These are phyloP conservation scores for Glaciozyma antarctica DNA, from an alignment of 768 basidiomycete species.

Conservation along the genomic window DNA sequence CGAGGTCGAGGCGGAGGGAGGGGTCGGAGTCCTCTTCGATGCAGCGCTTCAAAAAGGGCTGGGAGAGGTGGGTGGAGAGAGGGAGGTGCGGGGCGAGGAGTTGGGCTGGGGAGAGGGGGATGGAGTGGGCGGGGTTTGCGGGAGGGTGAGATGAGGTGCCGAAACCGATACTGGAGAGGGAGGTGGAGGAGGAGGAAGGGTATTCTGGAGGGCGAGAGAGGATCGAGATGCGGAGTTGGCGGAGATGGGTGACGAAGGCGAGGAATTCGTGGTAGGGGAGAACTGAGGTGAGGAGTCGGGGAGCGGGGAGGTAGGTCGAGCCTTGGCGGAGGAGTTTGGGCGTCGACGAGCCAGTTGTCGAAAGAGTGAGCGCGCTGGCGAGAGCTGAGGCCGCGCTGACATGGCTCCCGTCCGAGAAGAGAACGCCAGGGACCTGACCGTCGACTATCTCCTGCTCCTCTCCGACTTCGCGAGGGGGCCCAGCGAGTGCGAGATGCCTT, in stretches of 20 bases:
- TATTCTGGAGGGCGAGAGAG: constrained; percentile 20
- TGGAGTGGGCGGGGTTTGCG: not conserved
- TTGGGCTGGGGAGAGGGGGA: constrained; percentile 14
- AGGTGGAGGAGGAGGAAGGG: not conserved
- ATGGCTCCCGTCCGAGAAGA: constrained; percentile 28
- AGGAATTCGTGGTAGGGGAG: constrained; percentile 36
- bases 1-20: constrained; percentile 82
- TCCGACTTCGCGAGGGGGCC: not conserved
- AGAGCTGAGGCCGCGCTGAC: not conserved
- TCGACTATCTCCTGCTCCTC: constrained; percentile 1
- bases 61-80: constrained; percentile 31
- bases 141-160: not conserved
- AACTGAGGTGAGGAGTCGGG: constrained; percentile 31
- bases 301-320: constrained; percentile 22
- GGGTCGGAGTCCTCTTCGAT: constrained; percentile 58
- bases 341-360: constrained; percentile 1
- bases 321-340: not conserved
- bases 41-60: constrained; percentile 36
- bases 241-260: constrained; percentile 32
- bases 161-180: constrained; percentile 8
- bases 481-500: constrained; percentile 6
- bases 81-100: constrained; percentile 32
- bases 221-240: constrained; percentile 22
- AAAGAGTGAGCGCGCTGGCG: not conserved
- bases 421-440: constrained; percentile 10